Evolutionary conservation across 2,329 filamentous ascomycete genomes (phyloP), one percentile per base, ranked within the genome.

Genomic region (Apiospora kogelbergensis): DNA sequence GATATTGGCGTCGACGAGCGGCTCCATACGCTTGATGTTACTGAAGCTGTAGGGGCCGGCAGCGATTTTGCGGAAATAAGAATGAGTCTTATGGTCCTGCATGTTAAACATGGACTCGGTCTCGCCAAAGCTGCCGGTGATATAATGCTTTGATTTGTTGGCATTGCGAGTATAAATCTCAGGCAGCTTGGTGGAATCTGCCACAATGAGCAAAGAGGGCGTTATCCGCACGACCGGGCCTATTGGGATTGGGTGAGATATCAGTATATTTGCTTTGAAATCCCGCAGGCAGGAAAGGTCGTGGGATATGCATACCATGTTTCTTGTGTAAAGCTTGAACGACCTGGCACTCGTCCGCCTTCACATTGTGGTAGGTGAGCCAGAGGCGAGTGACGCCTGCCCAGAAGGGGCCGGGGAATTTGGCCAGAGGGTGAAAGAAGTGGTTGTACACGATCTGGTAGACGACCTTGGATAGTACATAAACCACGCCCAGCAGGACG

Each of bases 21-120:
- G 84, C 74, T 90, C 88, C 84, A 88, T 89, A 71, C 83, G 86
- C 76, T 85, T 86, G 72, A 89, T 83, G 72, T 87, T 88, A 60
- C 78, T 82, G 73, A 89, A 87, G 67, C 81, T 84, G 73, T 89
- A 89, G 2, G 86, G 83, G 1, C 82, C 81, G 1, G 86, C 88
- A 30, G 85, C 82, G 26, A 87, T 81, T 76, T 88, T 89, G 22
- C 88, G 81, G 72, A 84, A 85, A 1, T 80, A 78, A 3, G 86
- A 81, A 74, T 90, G 88, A 5, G 79, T 78, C 67, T 80, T 80
- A 63, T 84, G 80, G 63, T 86, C 82, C 70, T 85, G 84, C 82
- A 88, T 88, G 69, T 89, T 88, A 76, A 90, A 88, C 6, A 89
- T 72, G 1, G 81, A 83, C 70, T 89, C 87, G 5, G 80, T 83